Percentiles rank a stretch among this genome's conserved stretches.
These are phyloP conservation scores for Ophiostoma perfectum DNA, from an alignment of 2,329 filamentous ascomycete genomes.

Conservation along the genomic window DNA sequence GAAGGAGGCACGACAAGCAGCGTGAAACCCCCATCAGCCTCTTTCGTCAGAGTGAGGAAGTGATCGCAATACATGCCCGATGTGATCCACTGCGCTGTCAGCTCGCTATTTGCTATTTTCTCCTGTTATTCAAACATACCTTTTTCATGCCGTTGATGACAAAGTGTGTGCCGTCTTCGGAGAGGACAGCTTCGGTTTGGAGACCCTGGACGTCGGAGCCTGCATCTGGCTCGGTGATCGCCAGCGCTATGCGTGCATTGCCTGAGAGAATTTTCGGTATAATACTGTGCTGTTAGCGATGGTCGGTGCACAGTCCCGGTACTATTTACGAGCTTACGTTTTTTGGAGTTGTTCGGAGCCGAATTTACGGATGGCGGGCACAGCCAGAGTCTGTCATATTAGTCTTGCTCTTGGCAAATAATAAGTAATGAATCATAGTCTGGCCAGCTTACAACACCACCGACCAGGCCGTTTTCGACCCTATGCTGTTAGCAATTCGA, in stretches of 20 bases:
- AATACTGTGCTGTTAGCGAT: neutral
- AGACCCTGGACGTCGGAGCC: neutral
- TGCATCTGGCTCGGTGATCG: neutral
- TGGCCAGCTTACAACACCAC: neutral
- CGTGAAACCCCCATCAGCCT: neutral
- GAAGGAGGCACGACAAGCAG: neutral
- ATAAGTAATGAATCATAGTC: no score
- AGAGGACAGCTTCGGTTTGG: neutral
- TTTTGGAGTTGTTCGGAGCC: neutral
- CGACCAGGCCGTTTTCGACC: neutral
- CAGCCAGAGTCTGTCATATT: neutral
- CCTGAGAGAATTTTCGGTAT: neutral
- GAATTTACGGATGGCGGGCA: neutral
- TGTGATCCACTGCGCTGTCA: neutral
- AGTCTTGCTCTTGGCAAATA: neutral
- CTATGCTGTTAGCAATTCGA: neutral
- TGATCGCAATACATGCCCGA: constrained; percentile 4
- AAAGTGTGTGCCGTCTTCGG: neutral
- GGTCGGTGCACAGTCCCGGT: no score
- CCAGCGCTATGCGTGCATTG: neutral
- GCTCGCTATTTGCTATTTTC: no score
- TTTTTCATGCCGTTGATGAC: constrained; percentile 7
- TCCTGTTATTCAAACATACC: neutral
- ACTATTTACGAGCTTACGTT: neutral
- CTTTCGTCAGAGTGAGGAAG: neutral